A percentile compares a stretch with the other conserved stretches of the same genome.
These are phyloP conservation scores for Rosa chinensis DNA, from an alignment of 306 rosid genomes.

Conservation along the genomic window DNA sequence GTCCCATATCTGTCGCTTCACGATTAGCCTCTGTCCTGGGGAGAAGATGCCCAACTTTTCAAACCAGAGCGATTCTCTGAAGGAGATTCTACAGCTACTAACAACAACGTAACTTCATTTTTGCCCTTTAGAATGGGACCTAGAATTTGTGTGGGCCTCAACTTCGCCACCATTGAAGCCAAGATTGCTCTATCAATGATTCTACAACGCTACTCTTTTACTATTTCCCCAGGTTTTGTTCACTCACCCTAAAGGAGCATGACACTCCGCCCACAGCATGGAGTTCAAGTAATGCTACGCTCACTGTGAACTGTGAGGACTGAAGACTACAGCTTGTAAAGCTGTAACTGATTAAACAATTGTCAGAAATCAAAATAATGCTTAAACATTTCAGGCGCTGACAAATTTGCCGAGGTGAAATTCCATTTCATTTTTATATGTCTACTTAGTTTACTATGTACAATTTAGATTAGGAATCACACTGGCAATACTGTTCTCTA, in stretches of 20 bases:
- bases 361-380: too few relatives aligned
- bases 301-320: slow-evolving; percentile 6
- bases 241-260: not conserved
- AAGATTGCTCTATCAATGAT: slow-evolving; percentile 3
- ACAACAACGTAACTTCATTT: slow-evolving; percentile 9
- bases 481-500: too few relatives aligned
- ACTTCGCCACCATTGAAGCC: too few relatives aligned
- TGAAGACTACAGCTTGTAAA: too few relatives aligned
- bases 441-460: too few relatives aligned
- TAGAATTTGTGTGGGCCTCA: too few relatives aligned
- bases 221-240: slow-evolving; percentile 19
- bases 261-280: slow-evolving; percentile 8
- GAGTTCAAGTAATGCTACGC: not conserved
- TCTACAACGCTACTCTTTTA: slow-evolving; percentile 24
- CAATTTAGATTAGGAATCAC: too few relatives aligned
- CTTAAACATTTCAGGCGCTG: too few relatives aligned
- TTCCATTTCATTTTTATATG: too few relatives aligned
- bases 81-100: slow-evolving; percentile 17
- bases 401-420: too few relatives aligned
- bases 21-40: slow-evolving; percentile 29
- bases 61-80: slow-evolving; percentile 13
- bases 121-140: not conserved
- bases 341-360: too few relatives aligned
- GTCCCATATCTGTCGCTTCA: slow-evolving; percentile 4
- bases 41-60: not conserved